Percentiles rank a stretch among this genome's conserved stretches.
Conservation (phyloP, 805 yeast genomes). For the Sungouiozyma intestinalis region DNA sequence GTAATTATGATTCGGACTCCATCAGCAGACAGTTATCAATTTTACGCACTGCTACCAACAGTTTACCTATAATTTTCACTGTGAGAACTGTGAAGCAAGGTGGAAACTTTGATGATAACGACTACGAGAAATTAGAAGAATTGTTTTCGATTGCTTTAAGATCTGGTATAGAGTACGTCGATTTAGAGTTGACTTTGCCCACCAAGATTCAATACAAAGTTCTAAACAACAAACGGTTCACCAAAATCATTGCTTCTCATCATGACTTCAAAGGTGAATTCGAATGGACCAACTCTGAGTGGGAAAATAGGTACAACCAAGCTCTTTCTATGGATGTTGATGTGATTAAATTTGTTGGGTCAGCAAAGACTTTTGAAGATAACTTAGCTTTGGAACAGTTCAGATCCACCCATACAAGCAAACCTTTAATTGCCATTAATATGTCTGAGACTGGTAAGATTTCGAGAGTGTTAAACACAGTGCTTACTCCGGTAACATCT, state of each 20-base stretch:
- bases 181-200: slow-evolving; percentile 66
- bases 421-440: slow-evolving; percentile 76
- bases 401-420: slow-evolving; percentile 39
- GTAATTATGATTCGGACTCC: slow-evolving; percentile 38
- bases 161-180: slow-evolving; percentile 72
- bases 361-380: slow-evolving; percentile 53
- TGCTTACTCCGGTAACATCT: slow-evolving; percentile 81
- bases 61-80: slow-evolving; percentile 75
- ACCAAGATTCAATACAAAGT: slow-evolving; percentile 42
- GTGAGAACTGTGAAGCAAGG: slow-evolving; percentile 74
- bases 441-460: slow-evolving; percentile 69
- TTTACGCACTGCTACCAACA: slow-evolving; percentile 48
- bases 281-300: slow-evolving; percentile 60
- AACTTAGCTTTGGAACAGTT: slow-evolving; percentile 64
- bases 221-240: slow-evolving; percentile 42
- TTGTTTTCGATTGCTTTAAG: slow-evolving; percentile 56
- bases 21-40: slow-evolving; percentile 66
- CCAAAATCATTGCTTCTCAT: slow-evolving; percentile 73
- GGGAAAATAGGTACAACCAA: slow-evolving; percentile 62
- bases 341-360: slow-evolving; percentile 73
- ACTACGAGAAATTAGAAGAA: slow-evolving; percentile 35
- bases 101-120: slow-evolving; percentile 63
- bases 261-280: slow-evolving; percentile 59
- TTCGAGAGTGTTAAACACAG: slow-evolving; percentile 63
- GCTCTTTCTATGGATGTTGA: slow-evolving; percentile 62